Base-by-base conservation (phyloP, 805 yeast genomes). In the Isabelozyma rhagii region DNA sequence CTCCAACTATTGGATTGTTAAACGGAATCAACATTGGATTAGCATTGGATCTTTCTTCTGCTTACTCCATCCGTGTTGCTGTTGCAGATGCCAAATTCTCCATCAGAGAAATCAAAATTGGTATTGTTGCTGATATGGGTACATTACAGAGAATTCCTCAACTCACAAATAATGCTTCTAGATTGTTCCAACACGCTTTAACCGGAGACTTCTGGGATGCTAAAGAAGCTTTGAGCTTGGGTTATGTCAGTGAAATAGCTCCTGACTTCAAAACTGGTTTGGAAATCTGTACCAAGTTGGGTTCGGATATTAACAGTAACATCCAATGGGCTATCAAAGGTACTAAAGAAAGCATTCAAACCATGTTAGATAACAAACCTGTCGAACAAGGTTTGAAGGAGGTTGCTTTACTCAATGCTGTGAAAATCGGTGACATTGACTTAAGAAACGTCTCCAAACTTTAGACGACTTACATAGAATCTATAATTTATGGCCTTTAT, bases 71-170 rank as follows among this genome's bases (percentile, higher is more conserved):
- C 21, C 75, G 92, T 46, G 63, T 83, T 10, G 81, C 82, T 9
- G 68, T 83, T 3, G 67, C 68, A 29, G 85, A 79, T 54, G 76
- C 80, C 11, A 66, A 60, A 39, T 74, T 85, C 54, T 76, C 86
- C 41, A 79, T 88, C 49, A 79, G 85, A 49, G 96, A 87, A 66
- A 82, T 87, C 51, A 80, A 82, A 53, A 74, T 87, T 47, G 94
- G 93, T 3, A 74, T 88, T 61, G 79, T 88, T 39, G 91, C 94
- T 1, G 94, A 88, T 62, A 85, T 87, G 59, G 96, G 96, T 4
- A 77, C 88, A 1, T 70, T 87, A 50, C 92, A 87, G 66, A 74
- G 93, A 60, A 59, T 86, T 50, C 85, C 89, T 5, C 59, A 61
- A 15, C 49, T 83, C 1, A 77, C 78, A 15, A 77, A 76, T 41